Base-by-base conservation (phyloP, 192 early-diverging fungal genomes). In the Podochytrium sp. region DNA sequence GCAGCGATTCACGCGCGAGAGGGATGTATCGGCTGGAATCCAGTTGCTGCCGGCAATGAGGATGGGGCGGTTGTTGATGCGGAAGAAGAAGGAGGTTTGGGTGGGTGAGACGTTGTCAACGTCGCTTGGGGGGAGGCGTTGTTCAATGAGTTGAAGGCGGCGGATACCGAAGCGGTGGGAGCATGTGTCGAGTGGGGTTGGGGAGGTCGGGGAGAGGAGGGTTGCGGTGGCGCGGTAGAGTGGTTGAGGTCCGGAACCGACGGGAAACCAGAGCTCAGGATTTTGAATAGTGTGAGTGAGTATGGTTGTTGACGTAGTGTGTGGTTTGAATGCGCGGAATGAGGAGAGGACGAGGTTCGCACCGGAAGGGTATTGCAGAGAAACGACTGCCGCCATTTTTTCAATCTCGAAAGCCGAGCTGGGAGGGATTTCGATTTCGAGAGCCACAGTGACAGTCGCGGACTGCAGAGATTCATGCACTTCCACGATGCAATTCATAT, bases 1-100 rank as follows among this genome's bases (percentile, higher is more conserved):
- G 53, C 84, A 38, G 1, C 32, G 6, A 4, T 65, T 80, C 35
- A 64, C 61, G 18, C 81, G 68, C 10, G 71, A 38, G 6, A 71
- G 55, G 70, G 90, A 84, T 38, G 75, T 76, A 68, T 90, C 83
- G 1, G 85, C 84, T 1, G 88, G 88, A 42, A 90, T 88, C 87
- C 87, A 89, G 60, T 90, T 90, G 14, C 76, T 60, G 1, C 87
- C 87, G n/a, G 73, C 79, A 12, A 68, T 68, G 55, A 83, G 86
- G 1, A 89, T 59, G 38, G 77, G 75, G 2, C 65, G 7, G 16
- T 65, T 77, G 78, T 89, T 89, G 43, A 89, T 66, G 0, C 58
- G 51, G 63, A 89, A 89, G 43, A 76, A 81, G 65, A 89, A 89
- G 6, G 77, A 14, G 75, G 50, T 69, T 83, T 84, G 0, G 80